Percentiles rank a stretch among this genome's conserved stretches.
Conservation (phyloP, 768 basidiomycete species). For the Tricholoma matsutake region DNA sequence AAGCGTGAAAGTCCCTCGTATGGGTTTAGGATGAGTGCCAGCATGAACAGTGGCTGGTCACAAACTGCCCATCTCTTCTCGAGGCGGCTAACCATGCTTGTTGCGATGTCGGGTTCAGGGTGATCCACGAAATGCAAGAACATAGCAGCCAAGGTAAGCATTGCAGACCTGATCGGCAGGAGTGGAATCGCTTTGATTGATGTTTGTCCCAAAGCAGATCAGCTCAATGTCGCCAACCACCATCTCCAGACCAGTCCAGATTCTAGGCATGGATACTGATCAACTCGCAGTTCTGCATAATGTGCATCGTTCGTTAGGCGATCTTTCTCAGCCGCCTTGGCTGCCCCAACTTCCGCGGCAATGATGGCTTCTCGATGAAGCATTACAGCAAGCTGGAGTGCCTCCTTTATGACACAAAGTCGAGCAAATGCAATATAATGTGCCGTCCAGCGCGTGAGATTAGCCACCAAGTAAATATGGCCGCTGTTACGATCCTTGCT, state of each 20-base stretch:
- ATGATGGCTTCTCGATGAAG: background rate
- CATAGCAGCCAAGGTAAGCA: background rate
- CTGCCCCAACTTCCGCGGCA: background rate
- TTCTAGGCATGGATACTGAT: background rate
- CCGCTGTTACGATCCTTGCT: background rate
- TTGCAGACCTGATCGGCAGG: background rate
- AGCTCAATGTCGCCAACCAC: background rate
- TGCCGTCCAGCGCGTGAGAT: background rate
- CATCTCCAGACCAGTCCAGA: background rate
- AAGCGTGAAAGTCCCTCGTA: background rate
- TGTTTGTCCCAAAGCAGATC: background rate
- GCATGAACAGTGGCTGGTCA: background rate
- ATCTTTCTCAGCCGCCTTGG: background rate
- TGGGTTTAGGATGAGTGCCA: background rate
- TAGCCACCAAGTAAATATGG: background rate
- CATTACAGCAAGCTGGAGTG: background rate
- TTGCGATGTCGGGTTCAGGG: background rate
- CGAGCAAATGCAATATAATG: background rate
- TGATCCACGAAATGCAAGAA: background rate
- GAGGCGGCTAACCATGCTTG: too few species aligned
- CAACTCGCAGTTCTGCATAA: background rate
- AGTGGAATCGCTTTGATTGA: conserved; percentile 1
- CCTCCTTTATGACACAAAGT: background rate
- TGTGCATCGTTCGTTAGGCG: background rate
- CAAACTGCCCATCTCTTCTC: background rate